Base-by-base conservation (phyloP, 2,329 filamentous ascomycete genomes). In the Sclerotinia subarctica region DNA sequence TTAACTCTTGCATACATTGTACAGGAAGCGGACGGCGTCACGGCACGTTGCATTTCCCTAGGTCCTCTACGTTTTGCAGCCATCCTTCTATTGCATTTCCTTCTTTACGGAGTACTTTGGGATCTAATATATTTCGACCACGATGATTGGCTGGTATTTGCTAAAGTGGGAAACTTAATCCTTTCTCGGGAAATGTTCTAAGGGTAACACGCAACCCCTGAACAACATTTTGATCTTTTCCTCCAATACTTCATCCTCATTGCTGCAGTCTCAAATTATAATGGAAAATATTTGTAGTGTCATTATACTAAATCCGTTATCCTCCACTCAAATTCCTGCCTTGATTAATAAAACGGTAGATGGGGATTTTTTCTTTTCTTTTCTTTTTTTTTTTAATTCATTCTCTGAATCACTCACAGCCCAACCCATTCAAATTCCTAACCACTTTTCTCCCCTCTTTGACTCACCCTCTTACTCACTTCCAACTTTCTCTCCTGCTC, bases 51-150 rank as follows among this genome's bases (percentile, higher is more conserved):
- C 58, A 35, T 49, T 52, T 65, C 56, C 10, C 15, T 62, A 46
- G 46, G 17, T 5, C 24, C 62, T 53, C 32, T 38, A 42, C 15
- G 35, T 58, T 38, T 46, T 38, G 21, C 19, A 35, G 51, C 29
- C 21, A 62, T 62, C 58, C 58, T 62, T 62, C 58, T 46, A 62
- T 51, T 62, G 44, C 44, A 62, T 51, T 62, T 51, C 32, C 44
- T 29, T 49, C 58, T 60, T 49, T 47, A 21, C 38, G 11, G 38
- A 38, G 38, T 38, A 13, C 58, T 60, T 42, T n/a, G 32, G 57
- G 26, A 60, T 60, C 21, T 46, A 24, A 35, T 49, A n/a, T 26
- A 51, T 38, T 42, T 26, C 58, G n/a, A 24, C 29, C 11, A 19
- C 19, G 29, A 51, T 62, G 21, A 29, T 60, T 49, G 58, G 58